Evolutionary conservation across 495 filamentous ascomycete species (phyloP), one percentile per base, ranked within the genome.

Genomic region (Zalerion maritima): DNA sequence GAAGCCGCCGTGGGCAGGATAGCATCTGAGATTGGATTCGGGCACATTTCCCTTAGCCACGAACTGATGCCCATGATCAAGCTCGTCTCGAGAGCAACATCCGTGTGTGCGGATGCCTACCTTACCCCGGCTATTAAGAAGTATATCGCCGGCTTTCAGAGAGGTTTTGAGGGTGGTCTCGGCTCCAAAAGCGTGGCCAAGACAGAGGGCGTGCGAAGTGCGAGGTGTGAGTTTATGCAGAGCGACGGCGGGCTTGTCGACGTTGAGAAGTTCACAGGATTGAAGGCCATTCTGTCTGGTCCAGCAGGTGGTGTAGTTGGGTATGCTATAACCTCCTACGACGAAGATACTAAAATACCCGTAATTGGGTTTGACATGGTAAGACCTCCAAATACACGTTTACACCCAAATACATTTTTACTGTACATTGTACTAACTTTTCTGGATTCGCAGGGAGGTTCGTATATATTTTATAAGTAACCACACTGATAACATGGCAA

Each of bases 341-440:
- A 94, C 46, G 64, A 79, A 2, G 62, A 77, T 26, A 89, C 85
- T 10, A 82, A 76, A 44, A 87, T 69, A 2, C 87, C 87, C 0
- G 80, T 96, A 6, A 94, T 96, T 45, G 89, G 89, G 0, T 96
- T 97, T 40, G 89, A 96, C 41, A 97, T 97, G 89, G 75, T 75
- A n/a, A n/a, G n/a, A n/a, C n/a, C n/a, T n/a, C n/a, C n/a, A n/a
- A n/a, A n/a, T 19, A n/a, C n/a, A n/a, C n/a, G n/a, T n/a, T n/a
- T n/a, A n/a, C n/a, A n/a, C n/a, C n/a, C n/a, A n/a, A n/a, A n/a
- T n/a, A n/a, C n/a, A n/a, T n/a, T n/a, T 14, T 5, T 31, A 8
- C 8, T 29, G n/a, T 6, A 29, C 14, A 7, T 2, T 3, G 18
- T 5, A 22, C 2, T 13, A 60, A 60, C 26, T 23, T 23, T 23